Base-by-base conservation (phyloP, 2,329 filamentous ascomycete species). In the Cordyceps fumosorosea region DNA sequence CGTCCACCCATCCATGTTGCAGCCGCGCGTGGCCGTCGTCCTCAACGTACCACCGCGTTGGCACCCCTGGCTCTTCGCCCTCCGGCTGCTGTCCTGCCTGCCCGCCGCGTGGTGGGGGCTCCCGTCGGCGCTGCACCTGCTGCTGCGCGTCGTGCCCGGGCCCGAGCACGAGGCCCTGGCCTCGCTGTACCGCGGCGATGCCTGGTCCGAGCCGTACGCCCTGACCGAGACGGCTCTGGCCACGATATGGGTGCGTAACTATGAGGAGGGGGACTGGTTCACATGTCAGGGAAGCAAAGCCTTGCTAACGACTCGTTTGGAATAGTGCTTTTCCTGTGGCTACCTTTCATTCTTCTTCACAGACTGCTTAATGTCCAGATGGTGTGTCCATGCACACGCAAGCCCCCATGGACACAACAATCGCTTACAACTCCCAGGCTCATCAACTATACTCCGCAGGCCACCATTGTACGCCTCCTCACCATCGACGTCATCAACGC, bases 291-390 rank as follows among this genome's bases (percentile, higher is more conserved):
- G 29, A 29, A 29, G 29, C 29, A 3, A 47, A 47, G 10, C 26
- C 54, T 40, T 60, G 58, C 62, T 67, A 48, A 63, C 63, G 37
- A 4, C 26, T 7, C 29, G 42, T 5, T 32, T 54, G 34, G 22
- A 56, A 24, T 69, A 91, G 89, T 91, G 89, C 76, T 86, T 84
- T 70, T 87, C 89, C 63, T 90, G 88, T 22, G 89, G 87, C 60
- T 91, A 91, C 73, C 81, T 92, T 64, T 89, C 88, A 56, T 93
- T 91, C 74, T 90, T 91, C 77, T 93, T 93, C 72, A 90, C 89
- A 62, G 89, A 93, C 75, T 91, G 89, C 74, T 83, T 93, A 69
- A 92, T 93, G 89, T 91, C 89, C 65, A 81, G 90, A 75, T 93
- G 89, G 88, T 90, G 70, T 50, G 80, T 45, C 48, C 40, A 71